Evolutionary conservation across 768 basidiomycete genomes (phyloP), one percentile per base, ranked within the genome.

Genomic region (Tephrocybe sp.): DNA sequence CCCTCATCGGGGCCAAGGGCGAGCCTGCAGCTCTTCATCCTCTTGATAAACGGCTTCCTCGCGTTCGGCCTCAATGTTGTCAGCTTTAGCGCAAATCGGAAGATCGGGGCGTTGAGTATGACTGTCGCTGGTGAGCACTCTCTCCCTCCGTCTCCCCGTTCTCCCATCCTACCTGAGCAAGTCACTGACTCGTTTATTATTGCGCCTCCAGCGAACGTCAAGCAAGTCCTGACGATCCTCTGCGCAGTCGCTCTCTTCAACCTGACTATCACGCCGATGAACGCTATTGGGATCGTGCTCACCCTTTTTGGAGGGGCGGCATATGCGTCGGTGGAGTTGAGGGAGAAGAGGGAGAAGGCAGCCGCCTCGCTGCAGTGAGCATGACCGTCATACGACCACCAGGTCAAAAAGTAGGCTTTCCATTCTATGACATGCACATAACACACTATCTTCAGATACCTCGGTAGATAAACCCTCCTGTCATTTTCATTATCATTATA

Each of bases 41-140:
- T 98, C 39, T 56, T 83, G 4, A 61, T 88, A 30, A 99, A 98
- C 59, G 96, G 94, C 0, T 64, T 75, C 12, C 84, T 98, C 61
- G 97, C 97, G 3, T 98, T 97, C 62, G 88, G 84, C 12, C 74
- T 99, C 45, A 99, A 98, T 60, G 84, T 98, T 2, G 90, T 97
- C 50, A 91, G 88, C 65, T 97, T 99, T 63, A 90, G 90, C 34
- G 91, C 97, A n/a, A 99, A 98, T 71, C 86, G 87, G 68, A 85
- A 88, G 64, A 86, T 92, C 0, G 93, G 94, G 2, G 86, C 93
- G 11, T 65, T 96, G 56, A 88, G 86, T 41, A 96, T 95, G 89
- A 91, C 88, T 9, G 93, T 96, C 41, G 90, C 92, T 53, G 88
- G 87, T 90, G 53, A 49, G 83, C 74, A 46, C 20, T 43, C 0